These are phyloP conservation scores for Tolypocladium album DNA, from an alignment of 2,329 filamentous ascomycete species.

Conservation along the genomic window DNA sequence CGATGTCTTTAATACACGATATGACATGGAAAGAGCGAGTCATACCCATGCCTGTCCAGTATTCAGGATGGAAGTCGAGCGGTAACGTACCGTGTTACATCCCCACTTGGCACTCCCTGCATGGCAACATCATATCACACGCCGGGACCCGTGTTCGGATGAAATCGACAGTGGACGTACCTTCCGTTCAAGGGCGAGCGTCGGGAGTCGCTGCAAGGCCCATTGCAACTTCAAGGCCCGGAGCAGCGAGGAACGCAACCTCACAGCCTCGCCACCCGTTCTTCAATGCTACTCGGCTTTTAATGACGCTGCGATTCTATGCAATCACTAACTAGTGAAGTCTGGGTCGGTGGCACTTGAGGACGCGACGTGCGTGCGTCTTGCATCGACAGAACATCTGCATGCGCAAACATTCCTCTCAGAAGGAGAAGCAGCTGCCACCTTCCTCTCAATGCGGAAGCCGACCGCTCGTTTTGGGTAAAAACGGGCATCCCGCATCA, in stretches of 20 bases:
- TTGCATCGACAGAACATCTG: neutral
- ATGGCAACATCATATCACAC: neutral
- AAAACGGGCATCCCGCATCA: neutral
- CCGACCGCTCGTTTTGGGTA: neutral
- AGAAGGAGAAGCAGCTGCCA: too few species aligned
- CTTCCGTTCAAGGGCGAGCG: neutral
- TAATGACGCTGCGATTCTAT: neutral
- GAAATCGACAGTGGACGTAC: neutral
- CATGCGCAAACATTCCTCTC: neutral
- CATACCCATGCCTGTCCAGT: neutral
- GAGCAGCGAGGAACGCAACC: neutral
- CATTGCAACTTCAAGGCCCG: neutral
- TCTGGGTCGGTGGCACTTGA: neutral
- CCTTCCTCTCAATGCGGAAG: neutral
- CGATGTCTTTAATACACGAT: neutral
- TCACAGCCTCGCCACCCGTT: neutral
- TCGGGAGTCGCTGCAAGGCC: neutral
- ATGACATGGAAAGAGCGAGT: neutral
- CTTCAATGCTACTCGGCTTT: neutral
- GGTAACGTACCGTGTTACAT: neutral
- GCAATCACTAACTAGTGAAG: too few species aligned
- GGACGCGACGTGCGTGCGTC: neutral
- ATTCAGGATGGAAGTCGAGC: neutral
- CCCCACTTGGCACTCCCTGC: too few species aligned
- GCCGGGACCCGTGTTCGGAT: neutral